Conservation (phyloP, 139 green algal species). For the Coelastrella sp. region DNA sequence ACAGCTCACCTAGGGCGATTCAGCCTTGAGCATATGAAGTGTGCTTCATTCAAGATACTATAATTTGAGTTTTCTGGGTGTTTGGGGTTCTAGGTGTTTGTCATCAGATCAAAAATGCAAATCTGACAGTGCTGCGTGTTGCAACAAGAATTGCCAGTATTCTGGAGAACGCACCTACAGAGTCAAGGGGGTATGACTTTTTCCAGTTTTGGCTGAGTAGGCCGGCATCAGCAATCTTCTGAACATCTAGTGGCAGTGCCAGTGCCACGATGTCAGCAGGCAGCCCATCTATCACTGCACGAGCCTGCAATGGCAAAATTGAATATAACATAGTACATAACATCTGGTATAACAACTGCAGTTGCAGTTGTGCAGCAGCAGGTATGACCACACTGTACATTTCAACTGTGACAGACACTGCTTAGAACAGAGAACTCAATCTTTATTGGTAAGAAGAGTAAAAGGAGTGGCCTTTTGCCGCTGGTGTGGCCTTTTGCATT, state of each 20-base stretch:
- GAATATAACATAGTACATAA: not conserved
- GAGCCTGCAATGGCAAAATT: slow-evolving; percentile 55
- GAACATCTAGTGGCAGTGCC: slow-evolving; percentile 84
- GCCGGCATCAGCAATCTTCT: slow-evolving; percentile 78
- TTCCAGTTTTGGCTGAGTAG: slow-evolving; percentile 72
- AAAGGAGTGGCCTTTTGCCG: no score
- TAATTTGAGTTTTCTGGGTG: no score
- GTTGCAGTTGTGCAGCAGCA: not conserved
- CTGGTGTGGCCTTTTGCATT: no score
- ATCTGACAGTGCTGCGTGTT: no score
- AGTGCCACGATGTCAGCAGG: slow-evolving; percentile 84
- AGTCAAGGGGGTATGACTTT: slow-evolving; percentile 49
- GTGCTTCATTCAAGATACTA: no score
- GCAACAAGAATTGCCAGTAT: not conserved
- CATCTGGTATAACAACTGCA: not conserved
- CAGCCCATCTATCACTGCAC: slow-evolving; percentile 85
- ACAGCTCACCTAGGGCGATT: no score
- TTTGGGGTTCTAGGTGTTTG: no score
- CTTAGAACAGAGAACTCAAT: no score
- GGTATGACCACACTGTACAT: not conserved
- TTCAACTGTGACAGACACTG: not conserved
- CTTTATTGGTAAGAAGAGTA: no score
- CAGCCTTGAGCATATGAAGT: no score
- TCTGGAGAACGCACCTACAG: slow-evolving; percentile 11
- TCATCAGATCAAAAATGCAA: no score